Conservation (phyloP, 2,329 filamentous ascomycete species). For the Aspergillus chevalieri region DNA sequence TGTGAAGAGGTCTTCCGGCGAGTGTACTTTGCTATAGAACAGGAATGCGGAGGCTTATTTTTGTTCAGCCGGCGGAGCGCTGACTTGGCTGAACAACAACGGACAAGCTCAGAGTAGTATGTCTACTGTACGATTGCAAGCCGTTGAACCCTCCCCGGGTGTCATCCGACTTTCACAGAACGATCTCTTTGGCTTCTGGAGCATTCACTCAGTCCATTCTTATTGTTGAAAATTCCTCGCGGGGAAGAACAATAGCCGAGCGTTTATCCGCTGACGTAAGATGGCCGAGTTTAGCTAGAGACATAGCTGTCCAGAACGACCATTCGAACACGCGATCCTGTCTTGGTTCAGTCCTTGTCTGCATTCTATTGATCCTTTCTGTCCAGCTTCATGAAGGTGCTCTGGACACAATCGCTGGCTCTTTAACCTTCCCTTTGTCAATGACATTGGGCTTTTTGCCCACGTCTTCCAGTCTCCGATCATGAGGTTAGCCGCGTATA, state of each 20-base stretch:
- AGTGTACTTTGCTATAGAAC: too few species aligned
- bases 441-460: slow-evolving; percentile 24
- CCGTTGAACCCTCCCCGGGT: too few species aligned
- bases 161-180: too few species aligned
- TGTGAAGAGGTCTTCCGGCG: too few species aligned
- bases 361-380: slow-evolving; percentile 1
- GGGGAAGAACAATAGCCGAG: background rate
- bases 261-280: slow-evolving; percentile 16
- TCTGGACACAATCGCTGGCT: slow-evolving; percentile 5
- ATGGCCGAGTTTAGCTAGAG: background rate
- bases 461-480: slow-evolving; percentile 16
- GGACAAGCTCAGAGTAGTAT: too few species aligned
- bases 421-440: slow-evolving; percentile 11
- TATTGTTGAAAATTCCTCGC: too few species aligned
- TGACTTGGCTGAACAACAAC: too few species aligned
- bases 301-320: slow-evolving; percentile 23
- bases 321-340: slow-evolving; percentile 10
- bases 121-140: too few species aligned
- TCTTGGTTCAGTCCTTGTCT: background rate
- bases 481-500: slow-evolving; percentile 48
- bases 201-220: too few species aligned
- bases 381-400: slow-evolving; percentile 13
- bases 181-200: too few species aligned
- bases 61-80: too few species aligned
- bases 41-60: too few species aligned